phyloP scores from a whole-genome alignment of 2,329 filamentous ascomycete species.

The Colletotrichum aenigma region DNA sequence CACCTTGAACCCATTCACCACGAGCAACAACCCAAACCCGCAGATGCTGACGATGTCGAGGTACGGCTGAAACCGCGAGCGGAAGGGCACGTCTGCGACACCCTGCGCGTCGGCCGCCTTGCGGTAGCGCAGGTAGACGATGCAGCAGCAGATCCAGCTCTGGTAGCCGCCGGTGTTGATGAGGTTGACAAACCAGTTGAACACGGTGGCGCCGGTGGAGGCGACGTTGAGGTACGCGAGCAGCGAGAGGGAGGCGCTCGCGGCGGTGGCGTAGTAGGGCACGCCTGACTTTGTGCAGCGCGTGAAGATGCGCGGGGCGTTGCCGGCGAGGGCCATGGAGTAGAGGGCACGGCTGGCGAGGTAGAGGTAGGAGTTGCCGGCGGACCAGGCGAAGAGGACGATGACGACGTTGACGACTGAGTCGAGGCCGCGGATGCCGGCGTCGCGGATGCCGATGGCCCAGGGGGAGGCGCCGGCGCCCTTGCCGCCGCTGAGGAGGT shows the following conservation, averaged over 20 bases:
- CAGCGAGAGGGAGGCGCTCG: constrained; percentile 62
- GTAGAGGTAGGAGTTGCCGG: constrained; percentile 58
- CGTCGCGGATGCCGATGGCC: constrained; percentile 53
- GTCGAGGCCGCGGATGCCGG: constrained; percentile 55
- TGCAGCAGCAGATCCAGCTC: constrained; percentile 56
- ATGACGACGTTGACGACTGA: constrained; percentile 60
- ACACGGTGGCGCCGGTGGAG: constrained; percentile 61
- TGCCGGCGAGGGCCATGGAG: constrained; percentile 54
- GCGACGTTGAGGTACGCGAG: constrained; percentile 66
- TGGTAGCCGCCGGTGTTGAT: constrained; percentile 56
- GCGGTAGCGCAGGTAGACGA: constrained; percentile 64
- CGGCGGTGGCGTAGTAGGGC: constrained; percentile 42
- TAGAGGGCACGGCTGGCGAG: constrained; percentile 60
- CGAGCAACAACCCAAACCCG: constrained; percentile 53
- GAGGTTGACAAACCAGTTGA: constrained; percentile 63
- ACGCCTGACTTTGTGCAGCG: constrained; percentile 36
- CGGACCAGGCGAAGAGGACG: constrained; percentile 56
- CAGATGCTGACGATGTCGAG: not conserved
- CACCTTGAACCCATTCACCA: constrained; percentile 72
- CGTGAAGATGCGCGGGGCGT: constrained; percentile 45
- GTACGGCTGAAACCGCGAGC: not conserved
- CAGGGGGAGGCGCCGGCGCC: constrained; percentile 45
- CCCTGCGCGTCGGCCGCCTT: constrained; percentile 37
- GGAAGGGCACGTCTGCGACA: not conserved
- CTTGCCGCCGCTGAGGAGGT: constrained; percentile 35